Evolutionary conservation across 352 stramenopile species (phyloP).

Genomic region (Phytophthora idaei): DNA sequence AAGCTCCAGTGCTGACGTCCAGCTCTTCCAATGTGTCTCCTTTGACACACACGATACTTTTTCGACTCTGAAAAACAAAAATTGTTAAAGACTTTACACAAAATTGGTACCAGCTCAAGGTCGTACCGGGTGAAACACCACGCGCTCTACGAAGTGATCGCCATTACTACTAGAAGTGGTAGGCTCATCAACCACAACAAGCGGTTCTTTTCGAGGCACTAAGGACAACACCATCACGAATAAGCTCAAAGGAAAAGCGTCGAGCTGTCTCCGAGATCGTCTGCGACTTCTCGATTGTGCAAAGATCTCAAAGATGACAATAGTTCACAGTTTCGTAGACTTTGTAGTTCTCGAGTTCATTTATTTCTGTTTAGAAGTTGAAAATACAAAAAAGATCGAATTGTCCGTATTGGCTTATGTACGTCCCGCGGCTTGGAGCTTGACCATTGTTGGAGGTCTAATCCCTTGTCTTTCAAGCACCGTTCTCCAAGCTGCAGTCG

Average conservation of each 20-base stretch:
- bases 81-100: not conserved
- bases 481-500: constrained; percentile 40
- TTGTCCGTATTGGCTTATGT: not conserved
- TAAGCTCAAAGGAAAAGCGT: constrained; percentile 12
- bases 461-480: constrained; percentile 40
- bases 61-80: constrained; percentile 34
- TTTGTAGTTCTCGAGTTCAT: no score
- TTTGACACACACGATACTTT: constrained; percentile 60
- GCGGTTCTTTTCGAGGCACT: constrained; percentile 29
- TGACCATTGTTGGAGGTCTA: constrained; percentile 31
- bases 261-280: constrained; percentile 1
- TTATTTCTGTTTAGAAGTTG: not conserved
- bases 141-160: constrained; percentile 29
- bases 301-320: constrained; percentile 13
- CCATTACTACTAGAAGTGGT: constrained; percentile 11
- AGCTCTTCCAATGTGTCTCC: constrained; percentile 66
- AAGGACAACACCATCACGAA: constrained; percentile 32
- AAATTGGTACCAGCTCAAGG: not conserved
- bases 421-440: constrained; percentile 20
- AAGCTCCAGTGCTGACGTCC: constrained; percentile 54
- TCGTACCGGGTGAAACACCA: constrained; percentile 41
- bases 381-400: constrained; percentile 2
- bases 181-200: constrained; percentile 34
- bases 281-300: constrained; percentile 25
- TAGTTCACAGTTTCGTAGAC: no score